phyloP scores from a whole-genome alignment of 208 protist genomes.

The Trypanosoma brucei region DNA sequence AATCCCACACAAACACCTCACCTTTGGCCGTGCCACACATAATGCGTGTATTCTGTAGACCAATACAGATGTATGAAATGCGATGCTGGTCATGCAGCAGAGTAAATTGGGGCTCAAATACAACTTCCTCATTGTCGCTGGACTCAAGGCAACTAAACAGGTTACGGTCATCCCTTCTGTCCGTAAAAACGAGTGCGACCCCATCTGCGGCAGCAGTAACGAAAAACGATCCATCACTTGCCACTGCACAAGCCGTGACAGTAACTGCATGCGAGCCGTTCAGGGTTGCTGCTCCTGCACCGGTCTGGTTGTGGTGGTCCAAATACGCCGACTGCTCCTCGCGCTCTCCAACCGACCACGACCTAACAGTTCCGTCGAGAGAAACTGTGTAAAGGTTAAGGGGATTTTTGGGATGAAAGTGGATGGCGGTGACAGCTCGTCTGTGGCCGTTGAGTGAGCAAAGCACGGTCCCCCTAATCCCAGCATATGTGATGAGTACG shows the following conservation, averaged over 20 bases:
- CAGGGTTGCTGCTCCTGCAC: conserved; percentile 7
- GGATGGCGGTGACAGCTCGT: conserved; percentile 40
- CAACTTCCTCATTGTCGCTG: conserved; percentile 3
- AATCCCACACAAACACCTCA: conserved; percentile 65
- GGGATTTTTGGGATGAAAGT: conserved; percentile 26
- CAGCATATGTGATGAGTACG: conserved; percentile 53
- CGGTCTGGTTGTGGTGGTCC: neutral
- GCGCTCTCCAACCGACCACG: conserved; percentile 23
- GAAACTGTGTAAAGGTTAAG: conserved; percentile 17
- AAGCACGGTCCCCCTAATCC: conserved; percentile 52
- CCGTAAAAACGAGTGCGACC: conserved; percentile 51
- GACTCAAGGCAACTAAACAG: neutral
- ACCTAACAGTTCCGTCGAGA: conserved; percentile 24
- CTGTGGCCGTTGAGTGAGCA: conserved; percentile 64
- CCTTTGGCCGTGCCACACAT: conserved; percentile 58
- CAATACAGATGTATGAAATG: conserved; percentile 43
- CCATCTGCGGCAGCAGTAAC: conserved; percentile 66
- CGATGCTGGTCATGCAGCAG: conserved; percentile 53
- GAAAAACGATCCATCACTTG: conserved; percentile 41
- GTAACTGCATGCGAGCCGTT: conserved; percentile 31
- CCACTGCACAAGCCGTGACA: conserved; percentile 54
- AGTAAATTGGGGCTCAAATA: conserved; percentile 26
- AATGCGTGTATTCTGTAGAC: conserved; percentile 50
- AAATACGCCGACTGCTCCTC: conserved; percentile 17
- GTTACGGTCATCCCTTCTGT: too few species aligned